Percentiles rank a stretch among this genome's conserved stretches.
phyloP scores from a whole-genome alignment of 2,329 filamentous ascomycete species.

The Leptosphaerulina australis region DNA sequence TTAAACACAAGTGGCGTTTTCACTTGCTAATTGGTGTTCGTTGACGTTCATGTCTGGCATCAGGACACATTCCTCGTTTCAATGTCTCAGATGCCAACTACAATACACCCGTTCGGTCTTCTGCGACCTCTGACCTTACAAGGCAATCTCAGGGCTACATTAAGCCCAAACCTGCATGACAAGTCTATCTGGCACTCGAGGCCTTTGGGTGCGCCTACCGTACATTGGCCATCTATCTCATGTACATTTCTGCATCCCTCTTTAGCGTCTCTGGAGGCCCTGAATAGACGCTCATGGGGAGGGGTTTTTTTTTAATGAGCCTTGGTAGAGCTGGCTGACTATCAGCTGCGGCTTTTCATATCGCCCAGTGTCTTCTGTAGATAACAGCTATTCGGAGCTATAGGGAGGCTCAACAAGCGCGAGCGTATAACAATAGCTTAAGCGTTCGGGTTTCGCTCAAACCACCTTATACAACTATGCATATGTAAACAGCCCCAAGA shows the following conservation, averaged over 20 bases:
- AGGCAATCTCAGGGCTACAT: not conserved
- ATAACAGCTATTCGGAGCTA: constrained; percentile 40
- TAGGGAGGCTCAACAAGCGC: constrained; percentile 31
- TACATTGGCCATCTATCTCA: too few species aligned
- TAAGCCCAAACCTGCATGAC: not conserved
- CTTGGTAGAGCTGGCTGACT: too few species aligned
- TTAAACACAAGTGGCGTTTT: constrained; percentile 3
- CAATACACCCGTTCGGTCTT: constrained; percentile 33
- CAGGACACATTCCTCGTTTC: constrained; percentile 33
- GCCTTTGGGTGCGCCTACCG: not conserved
- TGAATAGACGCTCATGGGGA: too few species aligned
- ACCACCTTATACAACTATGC: constrained; percentile 40
- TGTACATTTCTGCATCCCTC: not conserved
- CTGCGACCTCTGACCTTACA: constrained; percentile 10
- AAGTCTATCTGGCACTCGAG: not conserved
- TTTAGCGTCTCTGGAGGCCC: not conserved
- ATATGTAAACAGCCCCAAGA: constrained; percentile 11
- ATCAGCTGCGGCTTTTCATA: too few species aligned
- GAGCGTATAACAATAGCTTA: constrained; percentile 31
- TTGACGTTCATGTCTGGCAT: constrained; percentile 13
- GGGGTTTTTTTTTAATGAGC: too few species aligned
- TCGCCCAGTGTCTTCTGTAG: too few species aligned
- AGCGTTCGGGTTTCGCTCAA: constrained; percentile 33
- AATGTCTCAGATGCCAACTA: constrained; percentile 34
- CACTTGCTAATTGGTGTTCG: constrained; percentile 5